Evolutionary conservation across 805 yeast species (phyloP).

Genomic region (Metschnikowia anglica): DNA sequence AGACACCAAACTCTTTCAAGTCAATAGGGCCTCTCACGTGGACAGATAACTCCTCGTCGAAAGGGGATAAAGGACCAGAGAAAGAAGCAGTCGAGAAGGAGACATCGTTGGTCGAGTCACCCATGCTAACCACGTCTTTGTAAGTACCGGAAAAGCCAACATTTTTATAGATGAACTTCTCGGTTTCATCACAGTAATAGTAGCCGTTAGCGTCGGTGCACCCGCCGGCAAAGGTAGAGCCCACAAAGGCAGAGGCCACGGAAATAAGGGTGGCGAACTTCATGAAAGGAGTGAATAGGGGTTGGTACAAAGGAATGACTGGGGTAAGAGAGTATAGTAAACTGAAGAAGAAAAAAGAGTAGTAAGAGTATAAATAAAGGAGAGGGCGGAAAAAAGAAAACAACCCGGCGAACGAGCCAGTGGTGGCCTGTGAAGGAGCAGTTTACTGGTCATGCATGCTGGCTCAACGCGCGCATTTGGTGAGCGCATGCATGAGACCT

Average conservation of each 20-base stretch:
- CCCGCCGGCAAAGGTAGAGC: conserved; percentile 30
- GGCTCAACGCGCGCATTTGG: conserved; percentile 2
- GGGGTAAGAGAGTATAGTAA: conserved; percentile 9
- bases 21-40: conserved; percentile 89
- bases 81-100: conserved; percentile 55
- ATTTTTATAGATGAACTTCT: conserved; percentile 63
- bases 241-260: conserved; percentile 19
- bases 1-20: conserved; percentile 84
- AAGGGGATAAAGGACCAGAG: conserved; percentile 73
- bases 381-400: conserved; percentile 2
- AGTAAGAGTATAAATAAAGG: background rate
- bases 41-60: conserved; percentile 82
- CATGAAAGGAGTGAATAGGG: conserved; percentile 20
- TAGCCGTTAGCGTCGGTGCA: conserved; percentile 64
- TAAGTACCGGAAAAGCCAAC: conserved; percentile 88
- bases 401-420: conserved; percentile 4
- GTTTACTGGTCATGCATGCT: conserved; percentile 2
- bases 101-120: conserved; percentile 67
- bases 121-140: conserved; percentile 77
- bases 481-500: background rate
- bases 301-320: conserved; percentile 15
- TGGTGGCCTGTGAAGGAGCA: background rate
- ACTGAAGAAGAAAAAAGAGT: conserved; percentile 5
- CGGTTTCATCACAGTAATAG: conserved; percentile 75
- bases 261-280: conserved; percentile 20